Evolutionary conservation across 495 filamentous ascomycete species (phyloP), one percentile per base, ranked within the genome.

Genomic region (Apodospora peruviana): DNA sequence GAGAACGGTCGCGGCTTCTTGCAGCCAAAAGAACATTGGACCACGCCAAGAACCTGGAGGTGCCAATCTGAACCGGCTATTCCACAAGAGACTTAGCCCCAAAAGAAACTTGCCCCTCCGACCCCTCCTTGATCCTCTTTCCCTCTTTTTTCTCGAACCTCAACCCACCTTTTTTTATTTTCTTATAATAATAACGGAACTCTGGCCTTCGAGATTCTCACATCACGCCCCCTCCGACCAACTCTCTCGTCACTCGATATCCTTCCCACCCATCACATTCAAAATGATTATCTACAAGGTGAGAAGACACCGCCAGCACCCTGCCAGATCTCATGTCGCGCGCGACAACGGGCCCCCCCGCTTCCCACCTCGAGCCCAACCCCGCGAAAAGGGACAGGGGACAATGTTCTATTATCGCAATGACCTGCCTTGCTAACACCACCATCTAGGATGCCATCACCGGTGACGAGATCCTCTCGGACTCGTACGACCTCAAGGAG

Each of bases 251-350:
- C 50, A 24, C 38, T 44, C 36, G 34, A 46, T 44, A 37, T 41
- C 48, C 32, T 40, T 51, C 45, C 43, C 29, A 17, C 23, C 45
- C 47, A 48, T 55, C 48, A 58, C 68, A 63, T 58, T 57, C 79
- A 86, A 77, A 59, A 95, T 95, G 90, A 84, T 95, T 67, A 94
- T 95, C 68, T 95, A 75, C 84, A 86, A 83, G 77, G 90, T 93
- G 81, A 78, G 88, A 87, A 60, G 49, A 78, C 71, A 10, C 20
- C 3, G 3, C 36, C 10, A 8, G n/a, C 32, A 17, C 9, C 22
- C 29, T n/a, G 11, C 42, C 32, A 22, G 16, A 16, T 14, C 35
- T 14, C 35, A 19, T 25, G 7, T 36, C 12, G 41, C 45, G 19
- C 44, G 19, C 19, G 21, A n/a, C n/a, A n/a, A n/a, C n/a, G n/a